phyloP scores from a whole-genome alignment of 768 basidiomycete genomes.

The Polyporus arcularius region DNA sequence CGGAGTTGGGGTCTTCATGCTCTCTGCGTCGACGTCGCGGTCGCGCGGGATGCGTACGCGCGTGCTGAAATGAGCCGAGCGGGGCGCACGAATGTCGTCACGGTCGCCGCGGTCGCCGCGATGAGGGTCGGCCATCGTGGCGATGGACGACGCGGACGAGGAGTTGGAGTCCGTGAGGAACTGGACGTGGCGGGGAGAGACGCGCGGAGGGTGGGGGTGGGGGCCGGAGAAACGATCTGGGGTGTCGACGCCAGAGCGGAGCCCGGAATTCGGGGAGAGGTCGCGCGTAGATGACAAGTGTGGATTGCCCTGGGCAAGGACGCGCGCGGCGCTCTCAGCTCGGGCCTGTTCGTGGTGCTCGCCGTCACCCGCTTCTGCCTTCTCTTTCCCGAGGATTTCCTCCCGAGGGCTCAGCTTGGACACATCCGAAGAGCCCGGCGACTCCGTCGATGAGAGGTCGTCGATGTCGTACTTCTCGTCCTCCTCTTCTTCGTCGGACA shows the following conservation, averaged over 20 bases:
- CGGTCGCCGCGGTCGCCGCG: conserved; percentile 50
- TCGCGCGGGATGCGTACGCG: conserved; percentile 55
- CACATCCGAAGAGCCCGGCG: conserved; percentile 22
- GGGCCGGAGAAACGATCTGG: conserved; percentile 60
- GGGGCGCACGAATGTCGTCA: conserved; percentile 50
- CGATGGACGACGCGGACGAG: conserved; percentile 42
- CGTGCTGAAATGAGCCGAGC: conserved; percentile 32
- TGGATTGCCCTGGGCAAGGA: conserved; percentile 34
- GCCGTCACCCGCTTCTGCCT: conserved; percentile 15
- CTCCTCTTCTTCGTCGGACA: conserved; percentile 50
- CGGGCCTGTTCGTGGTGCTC: conserved; percentile 1
- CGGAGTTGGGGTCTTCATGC: conserved; percentile 62
- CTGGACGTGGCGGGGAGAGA: conserved; percentile 53
- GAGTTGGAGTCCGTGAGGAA: conserved; percentile 30
- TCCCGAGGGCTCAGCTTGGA: conserved; percentile 21
- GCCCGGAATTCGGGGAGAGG: conserved; percentile 34
- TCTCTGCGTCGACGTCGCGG: conserved; percentile 56
- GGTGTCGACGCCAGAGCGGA: conserved; percentile 62
- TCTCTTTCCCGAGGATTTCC: conserved; percentile 23
- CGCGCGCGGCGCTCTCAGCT: conserved; percentile 34
- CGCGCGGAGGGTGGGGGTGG: conserved; percentile 47
- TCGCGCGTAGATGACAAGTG: conserved; percentile 30
- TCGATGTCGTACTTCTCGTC: conserved; percentile 91
- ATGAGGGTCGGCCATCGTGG: conserved; percentile 36
- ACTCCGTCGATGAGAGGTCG: conserved; percentile 70